A percentile compares a stretch with the other conserved stretches of the same genome.
phyloP scores from a whole-genome alignment of 2,329 filamentous ascomycete species.

The Neoarthrinium moseri region DNA sequence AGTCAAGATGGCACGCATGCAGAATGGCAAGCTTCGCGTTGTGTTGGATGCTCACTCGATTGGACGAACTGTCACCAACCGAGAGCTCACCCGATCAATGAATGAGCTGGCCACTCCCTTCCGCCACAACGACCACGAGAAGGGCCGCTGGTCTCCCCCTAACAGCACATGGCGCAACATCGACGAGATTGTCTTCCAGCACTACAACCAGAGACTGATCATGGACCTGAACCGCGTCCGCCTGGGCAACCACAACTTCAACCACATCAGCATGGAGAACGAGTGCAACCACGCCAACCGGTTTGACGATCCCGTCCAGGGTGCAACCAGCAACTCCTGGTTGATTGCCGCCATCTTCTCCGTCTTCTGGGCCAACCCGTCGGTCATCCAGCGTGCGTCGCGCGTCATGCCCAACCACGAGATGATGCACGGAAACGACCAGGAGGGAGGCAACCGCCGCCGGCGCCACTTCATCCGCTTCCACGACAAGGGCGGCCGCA shows the following conservation, averaged over 20 bases:
- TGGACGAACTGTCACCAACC: constrained; percentile 36
- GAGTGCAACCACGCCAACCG: constrained; percentile 22
- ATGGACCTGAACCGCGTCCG: constrained; percentile 29
- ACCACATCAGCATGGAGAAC: neutral
- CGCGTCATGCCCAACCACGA: constrained; percentile 16
- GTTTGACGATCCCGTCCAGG: constrained; percentile 43
- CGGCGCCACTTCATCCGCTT: constrained; percentile 31
- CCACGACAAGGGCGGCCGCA: constrained; percentile 43
- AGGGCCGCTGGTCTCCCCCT: constrained; percentile 34
- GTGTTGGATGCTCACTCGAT: constrained; percentile 33
- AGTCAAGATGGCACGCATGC: constrained; percentile 39
- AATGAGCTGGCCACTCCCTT: constrained; percentile 39
- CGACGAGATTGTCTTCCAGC: constrained; percentile 33
- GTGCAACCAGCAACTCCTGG: constrained; percentile 40
- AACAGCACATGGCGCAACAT: constrained; percentile 41
- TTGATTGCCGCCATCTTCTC: constrained; percentile 43
- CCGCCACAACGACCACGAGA: constrained; percentile 25
- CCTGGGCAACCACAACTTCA: constrained; percentile 13
- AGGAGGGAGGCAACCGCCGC: constrained; percentile 8
- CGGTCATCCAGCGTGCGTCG: constrained; percentile 37
- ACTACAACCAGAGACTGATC: constrained; percentile 28
- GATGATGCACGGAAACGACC: constrained; percentile 20
- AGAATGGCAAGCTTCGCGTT: constrained; percentile 43
- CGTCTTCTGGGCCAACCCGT: constrained; percentile 42
- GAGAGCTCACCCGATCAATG: constrained; percentile 36